Evolutionary conservation across 2,329 filamentous ascomycete species (phyloP).

Genomic region (Arthrinium phaeospermum): DNA sequence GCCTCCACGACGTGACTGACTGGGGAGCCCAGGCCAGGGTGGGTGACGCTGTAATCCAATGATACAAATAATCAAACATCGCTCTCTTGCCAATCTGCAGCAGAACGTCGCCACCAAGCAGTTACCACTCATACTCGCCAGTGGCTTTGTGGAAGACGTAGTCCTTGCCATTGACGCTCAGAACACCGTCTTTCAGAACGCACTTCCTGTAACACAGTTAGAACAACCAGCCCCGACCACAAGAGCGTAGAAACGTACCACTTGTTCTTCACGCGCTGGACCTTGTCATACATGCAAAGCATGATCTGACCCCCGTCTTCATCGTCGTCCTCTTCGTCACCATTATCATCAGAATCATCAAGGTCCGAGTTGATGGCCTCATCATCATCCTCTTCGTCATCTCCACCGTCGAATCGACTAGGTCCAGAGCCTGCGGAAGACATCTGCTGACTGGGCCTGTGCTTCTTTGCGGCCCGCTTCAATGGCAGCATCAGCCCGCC

Average conservation of each 20-base stretch:
- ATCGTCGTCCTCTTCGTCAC: constrained; percentile 84
- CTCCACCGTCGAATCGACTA: constrained; percentile 67
- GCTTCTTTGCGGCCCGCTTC: constrained; percentile 37
- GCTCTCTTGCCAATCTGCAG: constrained; percentile 9
- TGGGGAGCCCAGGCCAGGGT: not conserved
- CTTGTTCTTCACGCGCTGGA: constrained; percentile 99
- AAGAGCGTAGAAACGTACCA: constrained; percentile 56
- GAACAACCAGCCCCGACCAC: not conserved
- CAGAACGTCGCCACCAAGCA: not conserved
- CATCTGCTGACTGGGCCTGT: constrained; percentile 22
- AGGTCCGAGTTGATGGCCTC: constrained; percentile 99
- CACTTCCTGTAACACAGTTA: constrained; percentile 74
- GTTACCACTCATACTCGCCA: constrained; percentile 95
- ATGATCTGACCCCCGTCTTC: constrained; percentile 90
- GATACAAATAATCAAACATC: constrained; percentile 7
- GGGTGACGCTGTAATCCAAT: constrained; percentile 5
- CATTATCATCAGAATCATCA: constrained; percentile 89
- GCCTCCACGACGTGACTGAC: not conserved
- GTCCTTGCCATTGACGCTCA: constrained; percentile 92
- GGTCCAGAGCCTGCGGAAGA: constrained; percentile 37
- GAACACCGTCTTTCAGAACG: constrained; percentile 92
- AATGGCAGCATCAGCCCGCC: constrained; percentile 79
- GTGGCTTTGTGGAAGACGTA: constrained; percentile 98
- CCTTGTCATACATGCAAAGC: constrained; percentile 99
- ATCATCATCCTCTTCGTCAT: constrained; percentile 78